Conservation (phyloP, 306 rosid species). For the Chamaecrista fasciculata region DNA sequence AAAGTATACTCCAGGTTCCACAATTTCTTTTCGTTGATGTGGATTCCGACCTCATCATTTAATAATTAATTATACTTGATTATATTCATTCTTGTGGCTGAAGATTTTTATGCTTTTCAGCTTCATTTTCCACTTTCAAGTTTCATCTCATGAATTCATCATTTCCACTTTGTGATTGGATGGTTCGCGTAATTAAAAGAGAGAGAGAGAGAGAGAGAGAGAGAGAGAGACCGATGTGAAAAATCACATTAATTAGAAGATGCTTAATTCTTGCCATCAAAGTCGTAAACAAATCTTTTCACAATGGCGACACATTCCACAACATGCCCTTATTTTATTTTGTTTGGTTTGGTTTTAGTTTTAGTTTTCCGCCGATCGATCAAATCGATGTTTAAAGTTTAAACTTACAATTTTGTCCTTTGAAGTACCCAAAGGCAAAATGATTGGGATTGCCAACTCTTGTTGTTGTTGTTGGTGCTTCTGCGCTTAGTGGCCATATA, state of each 20-base stretch:
- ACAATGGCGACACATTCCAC: background rate
- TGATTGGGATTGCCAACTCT: no score
- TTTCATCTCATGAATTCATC: no score
- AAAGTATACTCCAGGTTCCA: background rate
- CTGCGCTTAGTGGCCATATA: no score
- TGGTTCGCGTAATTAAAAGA: no score
- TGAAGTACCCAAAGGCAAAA: background rate
- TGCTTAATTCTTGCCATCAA: no score
- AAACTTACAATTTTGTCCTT: background rate
- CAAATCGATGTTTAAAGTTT: background rate
- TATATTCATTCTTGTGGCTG: background rate
- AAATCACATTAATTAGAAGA: background rate
- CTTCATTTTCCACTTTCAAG: background rate
- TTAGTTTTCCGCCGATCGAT: background rate
- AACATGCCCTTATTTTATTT: no score
- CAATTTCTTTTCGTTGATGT: background rate
- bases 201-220: no score
- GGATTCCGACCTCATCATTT: background rate
- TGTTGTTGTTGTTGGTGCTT: no score
- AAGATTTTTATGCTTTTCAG: background rate
- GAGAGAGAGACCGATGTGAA: no score
- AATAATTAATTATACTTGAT: no score
- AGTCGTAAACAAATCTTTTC: no score
- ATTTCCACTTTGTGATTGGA: background rate
- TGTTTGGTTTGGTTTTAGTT: background rate